Percentiles rank a stretch among this genome's conserved stretches.
phyloP scores from a whole-genome alignment of 1,284 basidiomycete species.

The Trametes versicolor region DNA sequence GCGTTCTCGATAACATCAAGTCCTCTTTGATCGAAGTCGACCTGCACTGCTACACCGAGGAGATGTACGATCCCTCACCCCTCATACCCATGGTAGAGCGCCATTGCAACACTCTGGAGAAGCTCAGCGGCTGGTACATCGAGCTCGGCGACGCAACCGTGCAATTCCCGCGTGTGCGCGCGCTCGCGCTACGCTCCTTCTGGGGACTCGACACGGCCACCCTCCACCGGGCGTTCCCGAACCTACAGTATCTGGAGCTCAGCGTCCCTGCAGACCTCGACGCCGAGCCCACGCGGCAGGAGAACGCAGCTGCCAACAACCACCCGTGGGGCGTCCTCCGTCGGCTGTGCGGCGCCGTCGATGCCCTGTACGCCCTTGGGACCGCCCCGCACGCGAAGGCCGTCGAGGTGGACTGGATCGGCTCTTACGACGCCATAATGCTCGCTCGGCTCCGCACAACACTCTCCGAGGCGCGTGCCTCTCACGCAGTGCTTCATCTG shows the following conservation, averaged over 20 bases:
- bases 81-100: not conserved
- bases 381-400: not conserved
- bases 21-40: conserved; percentile 10
- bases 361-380: conserved; percentile 13
- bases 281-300: not conserved
- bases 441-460: not conserved
- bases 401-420: conserved; percentile 6
- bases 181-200: conserved; percentile 10
- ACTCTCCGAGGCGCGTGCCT: not conserved
- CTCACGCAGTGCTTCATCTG: not conserved
- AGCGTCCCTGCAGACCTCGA: not conserved
- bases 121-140: conserved; percentile 12
- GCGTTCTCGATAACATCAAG: conserved; percentile 4
- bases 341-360: conserved; percentile 11
- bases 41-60: conserved; percentile 1
- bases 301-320: not conserved
- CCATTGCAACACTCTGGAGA: conserved; percentile 7
- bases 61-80: not conserved
- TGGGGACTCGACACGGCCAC: not conserved
- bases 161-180: conserved; percentile 7
- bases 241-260: conserved; percentile 13
- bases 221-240: conserved; percentile 12
- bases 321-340: not conserved
- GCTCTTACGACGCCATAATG: not conserved
- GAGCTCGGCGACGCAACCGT: not conserved